Evolutionary conservation across 2,329 filamentous ascomycete genomes (phyloP), one percentile per base, ranked within the genome.

Genomic region (Truncatella angustata): DNA sequence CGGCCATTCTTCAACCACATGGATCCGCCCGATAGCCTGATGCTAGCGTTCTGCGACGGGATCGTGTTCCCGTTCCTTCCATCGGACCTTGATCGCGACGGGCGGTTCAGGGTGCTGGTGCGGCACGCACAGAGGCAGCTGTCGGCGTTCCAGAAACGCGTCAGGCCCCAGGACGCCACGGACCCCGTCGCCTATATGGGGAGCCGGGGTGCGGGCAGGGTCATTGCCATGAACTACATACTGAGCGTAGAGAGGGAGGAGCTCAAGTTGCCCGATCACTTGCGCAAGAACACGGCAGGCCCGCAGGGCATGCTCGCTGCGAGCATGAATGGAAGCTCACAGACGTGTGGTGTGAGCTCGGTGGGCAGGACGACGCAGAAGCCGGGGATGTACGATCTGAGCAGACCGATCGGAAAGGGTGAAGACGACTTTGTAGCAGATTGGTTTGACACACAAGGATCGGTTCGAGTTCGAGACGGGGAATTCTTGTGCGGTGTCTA

Each of bases 341-440:
- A 44, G 40, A 44, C 40, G 5, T 44, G 40, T 4, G 40, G 40
- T 24, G 40, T 44, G 12, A 44, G 40, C 14, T 44, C 40, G 2
- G 24, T 44, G 5, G 40, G 40, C 11, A 21, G 40, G 40, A 44
- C 40, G 23, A 44, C 40, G 14, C 40, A 44, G 21, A 44, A 44
- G 40, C 40, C 40, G 20, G 40, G 40, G 11, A 44, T 44, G 40
- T 44, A 30, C 23, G 23, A 44, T 24, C n/a, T 44, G 20, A 26
- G 9, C 3, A 44, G 16, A n/a, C 40, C 21, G 11, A 4, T 28
- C 4, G 40, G 40, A 5, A 28, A 18, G 21, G 21, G 21, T 9
- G 40, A 44, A 9, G 40, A 44, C 23, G 40, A 18, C 23, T 44
- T 44, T 10, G 40, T 44, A n/a, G 40, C 40, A 14, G 40, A 44